Conservation (phyloP, 1,284 basidiomycete species). For the Tremellales sp. region DNA sequence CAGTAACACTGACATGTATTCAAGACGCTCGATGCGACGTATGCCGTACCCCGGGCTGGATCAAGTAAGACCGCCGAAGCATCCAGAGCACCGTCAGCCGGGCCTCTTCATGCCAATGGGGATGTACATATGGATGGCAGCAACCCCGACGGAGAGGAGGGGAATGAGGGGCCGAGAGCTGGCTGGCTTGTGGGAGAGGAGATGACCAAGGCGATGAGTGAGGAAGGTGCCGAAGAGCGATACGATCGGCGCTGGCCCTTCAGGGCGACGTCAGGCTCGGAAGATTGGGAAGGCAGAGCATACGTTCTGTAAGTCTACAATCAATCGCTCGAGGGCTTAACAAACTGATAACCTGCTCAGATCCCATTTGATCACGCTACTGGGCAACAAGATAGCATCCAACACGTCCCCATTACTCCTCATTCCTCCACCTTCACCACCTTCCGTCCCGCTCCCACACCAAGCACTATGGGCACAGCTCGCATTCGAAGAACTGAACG, state of each 20-base stretch:
- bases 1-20: neutral
- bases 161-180: conserved; percentile 46
- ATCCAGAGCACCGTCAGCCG: neutral
- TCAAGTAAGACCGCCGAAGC: too few relatives aligned
- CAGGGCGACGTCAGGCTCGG: conserved; percentile 61
- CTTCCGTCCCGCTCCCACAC: conserved; percentile 53
- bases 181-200: conserved; percentile 82
- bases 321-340: neutral
- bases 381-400: conserved; percentile 72
- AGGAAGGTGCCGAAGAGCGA: conserved; percentile 57
- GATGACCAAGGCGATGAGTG: conserved; percentile 70
- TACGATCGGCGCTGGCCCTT: conserved; percentile 80
- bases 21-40: conserved; percentile 26
- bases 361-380: conserved; percentile 72
- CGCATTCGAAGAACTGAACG: conserved; percentile 95
- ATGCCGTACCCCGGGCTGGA: conserved; percentile 28
- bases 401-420: conserved; percentile 56
- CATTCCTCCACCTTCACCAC: conserved; percentile 57
- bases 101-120: neutral
- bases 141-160: conserved; percentile 9
- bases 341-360: conserved; percentile 52
- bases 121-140: conserved; percentile 2
- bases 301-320: conserved; percentile 69
- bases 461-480: conserved; percentile 75
- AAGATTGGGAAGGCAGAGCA: conserved; percentile 85